These are phyloP conservation scores for Candida parachauliodes DNA, from an alignment of 805 yeast genomes.

Conservation along the genomic window DNA sequence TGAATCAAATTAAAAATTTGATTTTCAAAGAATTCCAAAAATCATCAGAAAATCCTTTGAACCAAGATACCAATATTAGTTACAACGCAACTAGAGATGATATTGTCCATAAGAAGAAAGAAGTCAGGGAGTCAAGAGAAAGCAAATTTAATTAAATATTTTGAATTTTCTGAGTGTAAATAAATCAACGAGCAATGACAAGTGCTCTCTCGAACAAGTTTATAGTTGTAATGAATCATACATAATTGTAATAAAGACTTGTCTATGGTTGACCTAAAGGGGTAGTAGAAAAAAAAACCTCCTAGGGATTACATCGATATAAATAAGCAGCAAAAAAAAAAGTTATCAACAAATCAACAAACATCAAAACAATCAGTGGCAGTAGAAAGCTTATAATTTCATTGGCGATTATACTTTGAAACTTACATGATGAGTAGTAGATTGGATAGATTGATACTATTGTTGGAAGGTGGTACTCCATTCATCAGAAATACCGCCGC, in stretches of 20 bases:
- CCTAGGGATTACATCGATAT: not conserved
- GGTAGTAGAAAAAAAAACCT: not conserved
- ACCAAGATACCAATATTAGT: constrained; percentile 61
- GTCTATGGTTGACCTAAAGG: too few species aligned
- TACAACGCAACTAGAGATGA: constrained; percentile 62
- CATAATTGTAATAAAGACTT: too few species aligned
- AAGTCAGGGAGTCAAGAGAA: constrained; percentile 50
- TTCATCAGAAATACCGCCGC: constrained; percentile 95
- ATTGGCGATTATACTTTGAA: too few species aligned
- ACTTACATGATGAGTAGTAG: constrained; percentile 19
- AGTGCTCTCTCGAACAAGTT: too few species aligned
- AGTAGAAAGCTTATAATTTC: not conserved
- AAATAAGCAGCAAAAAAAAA: constrained; percentile 3
- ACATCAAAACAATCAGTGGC: not conserved
- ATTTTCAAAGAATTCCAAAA: constrained; percentile 78
- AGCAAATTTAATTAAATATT: constrained; percentile 26
- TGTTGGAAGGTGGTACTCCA: constrained; percentile 90
- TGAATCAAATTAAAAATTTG: constrained; percentile 73
- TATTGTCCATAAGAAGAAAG: constrained; percentile 41
- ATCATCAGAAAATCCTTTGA: constrained; percentile 79
- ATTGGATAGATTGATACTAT: constrained; percentile 53
- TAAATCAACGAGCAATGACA: too few species aligned
- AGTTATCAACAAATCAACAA: constrained; percentile 3
- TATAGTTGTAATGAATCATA: too few species aligned
- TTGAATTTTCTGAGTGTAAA: too few species aligned